Base-by-base conservation (phyloP, 352 stramenopile species). In the Phytopythium helicoides region DNA sequence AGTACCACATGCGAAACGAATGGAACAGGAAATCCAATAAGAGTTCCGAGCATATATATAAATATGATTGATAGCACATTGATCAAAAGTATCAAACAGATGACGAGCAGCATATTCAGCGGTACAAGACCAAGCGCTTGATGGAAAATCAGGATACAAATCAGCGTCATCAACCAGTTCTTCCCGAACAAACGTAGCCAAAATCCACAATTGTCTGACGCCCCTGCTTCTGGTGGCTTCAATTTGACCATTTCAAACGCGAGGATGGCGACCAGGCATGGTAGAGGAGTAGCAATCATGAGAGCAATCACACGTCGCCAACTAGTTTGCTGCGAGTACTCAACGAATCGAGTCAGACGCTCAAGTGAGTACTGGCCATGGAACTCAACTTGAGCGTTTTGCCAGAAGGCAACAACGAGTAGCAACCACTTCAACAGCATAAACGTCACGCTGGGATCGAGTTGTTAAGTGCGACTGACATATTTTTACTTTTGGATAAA, bases 341-440 rank as follows among this genome's bases (percentile, higher is more conserved):
- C 12, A 6, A 58, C 23, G 8, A 74, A 54, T 0, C 16, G 18
- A n/a, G 34, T 57, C 12, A 72, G 41, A 12, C 62, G 47, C 6
- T 54, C 34, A 6, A 49, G 22, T 7, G 62, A 75, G 46, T 71
- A 75, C 6, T 45, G 50, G 15, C 66, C 66, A n/a, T 66, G 62
- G 5, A 69, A 50, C 35, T 71, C 63, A 33, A 33, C 28, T 33
- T 33, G 28, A 33, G 0, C 69, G 58, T 53, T 71, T 33, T 33
- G 28, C 28, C 28, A 33, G 28, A 33, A 33, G 28, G 28, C 28
- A 33, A 9, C 28, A 33, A 33, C 9, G 28, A 5, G 28, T 9
- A 33, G 9, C 28, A 9, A n/a, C 28, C 28, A 33, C 28, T 33
- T 33, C 5, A 33, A 9, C 28, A 33, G 28, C 28, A 33, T 33